Conservation (phyloP, 192 early-diverging fungal species). For the Umbelopsis ramanniana region DNA sequence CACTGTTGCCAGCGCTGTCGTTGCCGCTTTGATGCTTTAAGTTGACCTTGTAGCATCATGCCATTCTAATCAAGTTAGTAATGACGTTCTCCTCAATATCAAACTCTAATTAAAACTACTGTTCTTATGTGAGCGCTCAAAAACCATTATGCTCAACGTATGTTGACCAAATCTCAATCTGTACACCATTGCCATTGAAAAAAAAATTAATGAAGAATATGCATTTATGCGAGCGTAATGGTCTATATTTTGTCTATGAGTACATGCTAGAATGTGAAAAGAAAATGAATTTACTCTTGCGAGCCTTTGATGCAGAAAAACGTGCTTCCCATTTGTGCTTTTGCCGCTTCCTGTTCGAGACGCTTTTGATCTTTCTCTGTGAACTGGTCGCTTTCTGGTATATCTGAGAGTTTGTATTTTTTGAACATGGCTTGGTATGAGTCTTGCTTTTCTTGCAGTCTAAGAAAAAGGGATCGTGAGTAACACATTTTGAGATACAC, state of each 20-base stretch:
- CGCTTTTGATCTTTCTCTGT: conserved; percentile 30
- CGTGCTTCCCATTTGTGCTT: conserved; percentile 23
- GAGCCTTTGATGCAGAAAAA: conserved; percentile 20
- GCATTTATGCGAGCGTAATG: too few relatives aligned
- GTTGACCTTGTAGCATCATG: conserved; percentile 7
- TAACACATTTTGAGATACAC: too few relatives aligned
- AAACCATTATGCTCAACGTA: too few relatives aligned
- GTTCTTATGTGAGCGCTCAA: too few relatives aligned
- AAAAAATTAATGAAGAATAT: too few relatives aligned
- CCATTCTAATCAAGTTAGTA: background rate
- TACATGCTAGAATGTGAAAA: background rate
- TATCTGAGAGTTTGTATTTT: conserved; percentile 26
- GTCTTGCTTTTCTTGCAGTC: conserved; percentile 39
- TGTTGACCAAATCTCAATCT: too few relatives aligned
- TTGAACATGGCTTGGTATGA: conserved; percentile 34
- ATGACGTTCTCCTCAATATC: too few relatives aligned
- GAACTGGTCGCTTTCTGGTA: conserved; percentile 38
- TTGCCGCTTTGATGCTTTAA: conserved; percentile 18
- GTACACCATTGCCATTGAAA: too few relatives aligned
- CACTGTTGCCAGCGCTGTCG: conserved; percentile 9
- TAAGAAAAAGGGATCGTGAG: conserved; percentile 15
- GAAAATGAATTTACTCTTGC: background rate
- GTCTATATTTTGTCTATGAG: background rate
- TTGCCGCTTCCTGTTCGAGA: conserved; percentile 32
- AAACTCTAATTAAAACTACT: too few relatives aligned